Evolutionary conservation across 176 grass and related monocot genomes (phyloP), one percentile per base, ranked within the genome.

Genomic region (Saccharum spontaneum): DNA sequence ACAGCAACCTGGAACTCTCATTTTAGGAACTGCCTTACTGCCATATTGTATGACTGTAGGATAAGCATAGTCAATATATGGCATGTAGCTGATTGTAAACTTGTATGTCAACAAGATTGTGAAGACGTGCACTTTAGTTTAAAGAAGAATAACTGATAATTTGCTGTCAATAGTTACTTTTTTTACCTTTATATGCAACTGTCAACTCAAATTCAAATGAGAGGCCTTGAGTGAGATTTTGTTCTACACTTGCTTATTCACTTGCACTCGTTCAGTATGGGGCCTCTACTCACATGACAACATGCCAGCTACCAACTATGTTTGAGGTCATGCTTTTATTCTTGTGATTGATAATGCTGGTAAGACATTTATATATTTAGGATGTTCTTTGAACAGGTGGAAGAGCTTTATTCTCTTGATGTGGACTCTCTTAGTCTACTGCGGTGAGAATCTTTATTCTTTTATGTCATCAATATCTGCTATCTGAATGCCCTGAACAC

Each of bases 371-470:
- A 37, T 11, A 9, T 39, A 13, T 39, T 54, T 7, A 17, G 28
- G 67, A 61, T 45, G 22, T 22, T 45, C 63, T 84, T 80, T 63
- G 41, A 87, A 86, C 68, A 98, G 96, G 96, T 98, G 59, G 96
- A 98, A 84, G 96, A 98, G 79, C 86, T 98, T 67, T 98, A 95
- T 40, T 98, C 91, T 44, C 96, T 98, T 0, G 93, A 98, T 80
- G 80, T 89, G 28, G 93, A 94, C 75, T 94, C 93, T 72, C 90
- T 95, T 83, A 93, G 94, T 77, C 76, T 94, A 69, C 81, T 98
- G 40, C 36, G 88, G 96, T 98, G 76, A 82, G 57, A 23, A 59
- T 87, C 17, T 62, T 80, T 17, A 15, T 69, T 76, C 11, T 34
- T 26, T 24, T 31, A 12, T 71, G 24, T 54, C 82, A 79, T 67